Evolutionary conservation across 805 yeast genomes (phyloP).

Genomic region (Wickerhamiella vanderwaltii): DNA sequence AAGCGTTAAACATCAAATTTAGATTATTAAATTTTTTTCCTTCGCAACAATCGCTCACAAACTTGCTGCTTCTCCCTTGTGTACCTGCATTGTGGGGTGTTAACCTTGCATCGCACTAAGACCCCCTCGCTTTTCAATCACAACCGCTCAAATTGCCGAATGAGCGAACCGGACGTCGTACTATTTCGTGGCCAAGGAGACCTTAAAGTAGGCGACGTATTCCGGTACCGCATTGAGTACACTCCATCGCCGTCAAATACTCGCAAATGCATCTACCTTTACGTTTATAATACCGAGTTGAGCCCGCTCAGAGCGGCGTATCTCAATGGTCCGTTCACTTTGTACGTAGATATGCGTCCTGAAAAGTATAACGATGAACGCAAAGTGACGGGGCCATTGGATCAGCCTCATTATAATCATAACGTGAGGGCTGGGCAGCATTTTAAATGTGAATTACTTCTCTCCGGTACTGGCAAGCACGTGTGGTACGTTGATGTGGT

Average conservation of each 20-base stretch:
- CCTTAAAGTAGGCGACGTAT: slow-evolving; percentile 40
- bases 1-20: too few species aligned
- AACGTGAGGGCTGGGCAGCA: slow-evolving; percentile 62
- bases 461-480: slow-evolving; percentile 37
- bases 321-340: slow-evolving; percentile 75
- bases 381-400: slow-evolving; percentile 24
- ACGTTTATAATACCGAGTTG: slow-evolving; percentile 59
- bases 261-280: slow-evolving; percentile 25
- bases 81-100: too few species aligned
- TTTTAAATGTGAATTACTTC: slow-evolving; percentile 42
- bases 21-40: too few species aligned
- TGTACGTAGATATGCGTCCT: slow-evolving; percentile 73
- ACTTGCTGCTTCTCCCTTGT: too few species aligned
- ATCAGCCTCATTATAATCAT: slow-evolving; percentile 33
- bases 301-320: slow-evolving; percentile 70
- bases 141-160: too few species aligned
- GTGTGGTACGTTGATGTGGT: slow-evolving; percentile 72
- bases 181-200: slow-evolving; percentile 17
- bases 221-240: slow-evolving; percentile 44
- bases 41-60: too few species aligned
- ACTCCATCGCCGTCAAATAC: slow-evolving; percentile 28
- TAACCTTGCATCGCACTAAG: too few species aligned
- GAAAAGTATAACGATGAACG: slow-evolving; percentile 41
- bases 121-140: too few species aligned
- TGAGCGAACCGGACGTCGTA: too few species aligned